A percentile compares a stretch with the other conserved stretches of the same genome.
Evolutionary conservation across 2,329 filamentous ascomycete genomes (phyloP).

Genomic region (Fusarium sublunatum): DNA sequence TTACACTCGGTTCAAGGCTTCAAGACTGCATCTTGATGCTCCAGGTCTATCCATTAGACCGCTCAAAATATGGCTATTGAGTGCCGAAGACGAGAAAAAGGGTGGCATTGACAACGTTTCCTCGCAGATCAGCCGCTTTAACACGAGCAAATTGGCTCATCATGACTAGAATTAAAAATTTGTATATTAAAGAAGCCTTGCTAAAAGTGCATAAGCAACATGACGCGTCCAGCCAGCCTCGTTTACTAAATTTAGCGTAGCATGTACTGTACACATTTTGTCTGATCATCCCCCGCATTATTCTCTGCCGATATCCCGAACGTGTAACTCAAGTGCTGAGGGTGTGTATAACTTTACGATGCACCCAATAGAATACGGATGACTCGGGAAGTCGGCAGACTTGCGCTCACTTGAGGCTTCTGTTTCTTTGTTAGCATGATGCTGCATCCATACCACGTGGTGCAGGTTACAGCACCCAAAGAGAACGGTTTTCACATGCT

Average conservation of each 20-base stretch:
- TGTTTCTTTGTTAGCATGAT: too few relatives aligned
- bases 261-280: not conserved
- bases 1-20: too few relatives aligned
- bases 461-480: too few relatives aligned
- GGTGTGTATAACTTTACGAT: not conserved
- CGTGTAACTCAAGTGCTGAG: not conserved
- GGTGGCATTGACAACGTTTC: too few relatives aligned
- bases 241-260: constrained; percentile 11
- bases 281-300: constrained; percentile 7
- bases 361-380: not conserved
- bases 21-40: too few relatives aligned
- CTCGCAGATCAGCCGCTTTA: not conserved
- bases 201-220: not conserved
- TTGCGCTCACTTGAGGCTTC: too few relatives aligned
- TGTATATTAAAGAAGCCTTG: too few relatives aligned
- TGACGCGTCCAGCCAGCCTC: constrained; percentile 6
- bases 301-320: constrained; percentile 9
- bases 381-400: not conserved
- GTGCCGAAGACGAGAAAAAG: not conserved
- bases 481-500: too few relatives aligned
- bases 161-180: too few relatives aligned
- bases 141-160: not conserved
- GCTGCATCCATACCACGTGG: too few relatives aligned
- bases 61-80: not conserved
- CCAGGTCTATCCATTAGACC: too few relatives aligned